phyloP scores from a whole-genome alignment of 2,329 filamentous ascomycete species.

The Zalaria sp. region DNA sequence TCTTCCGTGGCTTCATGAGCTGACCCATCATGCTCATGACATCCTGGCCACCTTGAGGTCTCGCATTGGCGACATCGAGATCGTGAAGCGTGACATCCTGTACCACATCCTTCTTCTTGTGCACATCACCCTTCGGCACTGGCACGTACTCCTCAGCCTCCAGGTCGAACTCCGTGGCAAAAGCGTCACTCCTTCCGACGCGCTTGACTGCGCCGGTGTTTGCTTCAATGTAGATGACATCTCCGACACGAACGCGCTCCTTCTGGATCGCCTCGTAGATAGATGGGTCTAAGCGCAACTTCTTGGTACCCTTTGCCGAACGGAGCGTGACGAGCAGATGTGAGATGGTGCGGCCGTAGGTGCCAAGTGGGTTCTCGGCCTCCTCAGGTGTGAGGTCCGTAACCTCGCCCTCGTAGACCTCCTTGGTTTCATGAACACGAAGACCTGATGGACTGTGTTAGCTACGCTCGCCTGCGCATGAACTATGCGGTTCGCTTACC shows the following conservation, averaged over 20 bases:
- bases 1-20: conserved; percentile 99
- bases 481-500: conserved; percentile 35
- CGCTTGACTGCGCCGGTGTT: conserved; percentile 98
- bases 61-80: conserved; percentile 85
- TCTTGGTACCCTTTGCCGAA: conserved; percentile 94
- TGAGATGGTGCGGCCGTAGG: conserved; percentile 94
- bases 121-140: conserved; percentile 95
- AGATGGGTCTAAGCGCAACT: conserved; percentile 87
- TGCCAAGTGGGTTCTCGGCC: conserved; percentile 90
- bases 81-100: conserved; percentile 97
- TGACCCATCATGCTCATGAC: conserved; percentile 99
- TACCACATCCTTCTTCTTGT: conserved; percentile 99
- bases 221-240: conserved; percentile 98
- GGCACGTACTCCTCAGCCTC: conserved; percentile 98
- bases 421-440: conserved; percentile 95
- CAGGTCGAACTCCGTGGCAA: conserved; percentile 95
- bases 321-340: conserved; percentile 90
- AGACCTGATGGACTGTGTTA: conserved; percentile 35
- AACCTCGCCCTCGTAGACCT: conserved; percentile 98
- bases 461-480: background rate
- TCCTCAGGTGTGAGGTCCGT: conserved; percentile 96
- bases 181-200: conserved; percentile 89
- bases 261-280: conserved; percentile 99
- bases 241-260: conserved; percentile 87
- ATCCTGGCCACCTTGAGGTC: conserved; percentile 93